Evolutionary conservation across 2,329 filamentous ascomycete genomes (phyloP).

Genomic region (Colletotrichum sublineola): DNA sequence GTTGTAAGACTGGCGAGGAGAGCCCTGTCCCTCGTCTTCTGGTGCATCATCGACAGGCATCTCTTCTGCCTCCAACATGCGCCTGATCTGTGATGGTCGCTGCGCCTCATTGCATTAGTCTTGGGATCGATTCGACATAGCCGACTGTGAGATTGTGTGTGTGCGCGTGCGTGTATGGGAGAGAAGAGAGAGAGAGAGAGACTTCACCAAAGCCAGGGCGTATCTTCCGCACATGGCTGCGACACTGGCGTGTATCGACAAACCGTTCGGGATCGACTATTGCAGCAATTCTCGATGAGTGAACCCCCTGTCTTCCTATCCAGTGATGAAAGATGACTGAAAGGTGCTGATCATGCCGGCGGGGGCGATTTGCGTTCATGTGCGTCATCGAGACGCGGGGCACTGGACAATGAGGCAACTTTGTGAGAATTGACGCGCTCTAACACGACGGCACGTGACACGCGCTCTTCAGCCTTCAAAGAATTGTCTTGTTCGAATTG

Average conservation of each 20-base stretch:
- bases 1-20: constrained; percentile 84
- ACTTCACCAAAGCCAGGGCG: constrained; percentile 54
- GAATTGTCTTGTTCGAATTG: neutral
- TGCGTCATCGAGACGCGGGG: constrained; percentile 28
- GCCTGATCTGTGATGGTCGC: constrained; percentile 82
- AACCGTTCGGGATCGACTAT: neutral
- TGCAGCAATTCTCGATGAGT: neutral
- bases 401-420: neutral
- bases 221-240: constrained; percentile 53
- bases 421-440: constrained; percentile 6
- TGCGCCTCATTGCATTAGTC: constrained; percentile 51
- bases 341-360: neutral
- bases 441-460: constrained; percentile 25
- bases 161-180: no score
- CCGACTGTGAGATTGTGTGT: neutral
- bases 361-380: neutral
- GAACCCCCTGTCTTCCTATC: neutral
- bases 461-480: neutral
- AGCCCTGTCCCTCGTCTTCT: constrained; percentile 72
- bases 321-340: neutral
- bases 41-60: constrained; percentile 81
- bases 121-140: constrained; percentile 5
- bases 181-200: constrained; percentile 13
- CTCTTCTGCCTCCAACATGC: constrained; percentile 78
- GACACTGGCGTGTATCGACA: neutral